phyloP scores from a whole-genome alignment of 257 asterid species.

The Phtheirospermum japonicum region DNA sequence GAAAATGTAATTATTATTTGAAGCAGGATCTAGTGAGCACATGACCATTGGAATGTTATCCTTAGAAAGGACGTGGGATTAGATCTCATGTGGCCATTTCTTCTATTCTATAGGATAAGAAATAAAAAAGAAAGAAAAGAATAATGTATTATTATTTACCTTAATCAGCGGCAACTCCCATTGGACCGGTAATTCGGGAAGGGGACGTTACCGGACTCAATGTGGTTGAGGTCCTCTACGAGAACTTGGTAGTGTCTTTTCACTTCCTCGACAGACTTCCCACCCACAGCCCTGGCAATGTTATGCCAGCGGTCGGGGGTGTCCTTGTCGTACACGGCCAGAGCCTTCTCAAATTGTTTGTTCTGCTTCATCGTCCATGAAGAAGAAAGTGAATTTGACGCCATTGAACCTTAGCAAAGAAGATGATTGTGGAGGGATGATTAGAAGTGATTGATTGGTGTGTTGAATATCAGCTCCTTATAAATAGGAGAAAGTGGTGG shows the following conservation, averaged over 20 bases:
- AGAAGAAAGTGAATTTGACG: constrained; percentile 49
- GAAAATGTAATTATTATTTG: too few species aligned
- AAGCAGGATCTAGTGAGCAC: constrained; percentile 17
- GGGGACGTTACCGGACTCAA: constrained; percentile 68
- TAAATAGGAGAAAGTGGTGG: constrained; percentile 46
- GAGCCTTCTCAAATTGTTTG: constrained; percentile 67
- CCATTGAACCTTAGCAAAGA: constrained; percentile 36
- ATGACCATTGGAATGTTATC: constrained; percentile 38
- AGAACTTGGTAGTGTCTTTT: constrained; percentile 68
- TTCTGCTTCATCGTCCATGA: constrained; percentile 62
- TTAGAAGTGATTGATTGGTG: constrained; percentile 20
- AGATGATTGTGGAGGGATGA: neutral
- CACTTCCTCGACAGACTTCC: constrained; percentile 67
- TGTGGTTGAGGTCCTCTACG: constrained; percentile 64
- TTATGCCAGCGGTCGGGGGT: constrained; percentile 80
- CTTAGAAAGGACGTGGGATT: constrained; percentile 16
- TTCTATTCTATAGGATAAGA: constrained; percentile 29
- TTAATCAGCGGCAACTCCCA: constrained; percentile 26
- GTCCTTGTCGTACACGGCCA: constrained; percentile 61
- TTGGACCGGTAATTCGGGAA: constrained; percentile 50
- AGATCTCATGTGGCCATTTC: constrained; percentile 43
- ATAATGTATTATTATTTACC: neutral
- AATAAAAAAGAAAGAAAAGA: too few species aligned
- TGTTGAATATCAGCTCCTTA: constrained; percentile 34
- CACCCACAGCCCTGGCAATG: constrained; percentile 58